Base-by-base conservation (phyloP, 352 stramenopile genomes). In the Globisporangium cederbergense region DNA sequence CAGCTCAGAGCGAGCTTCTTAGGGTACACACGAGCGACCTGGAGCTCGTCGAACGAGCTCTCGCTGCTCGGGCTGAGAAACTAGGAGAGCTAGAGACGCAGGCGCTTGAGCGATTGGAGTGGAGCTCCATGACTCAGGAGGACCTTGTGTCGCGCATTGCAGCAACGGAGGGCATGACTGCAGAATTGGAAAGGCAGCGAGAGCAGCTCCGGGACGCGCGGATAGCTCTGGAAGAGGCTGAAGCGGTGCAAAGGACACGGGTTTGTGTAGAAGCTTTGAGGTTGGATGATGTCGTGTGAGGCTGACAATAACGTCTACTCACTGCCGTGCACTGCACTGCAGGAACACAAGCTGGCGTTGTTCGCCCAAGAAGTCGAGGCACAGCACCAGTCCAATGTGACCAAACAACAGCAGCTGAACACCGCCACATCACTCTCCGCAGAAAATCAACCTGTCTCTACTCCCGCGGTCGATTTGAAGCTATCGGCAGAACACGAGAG, bases 291-390 rank as follows among this genome's bases (percentile, higher is more conserved):
- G 36, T 42, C 36, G 10, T 14, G 36, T 42, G 10, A 42, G 36
- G 57, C 53, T 45, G 30, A 22, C 34, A 16, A n/a, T 11, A 5
- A 59, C 22, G 1, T 16, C 32, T 10, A 14, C 18, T 10, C 42
- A 47, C 16, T 22, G 14, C 18, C 4, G 42, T 20, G 36, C 10
- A 42, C 36, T 42, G 36, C 36, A 9, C 20, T 34, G 9, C 43
- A 76, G 66, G 66, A 76, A 43, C 42, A 42, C 11, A 72, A 59
- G 10, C 53, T 76, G 25, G 16, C 30, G 11, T 6, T 72, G 7
- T 74, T 78, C 54, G 72, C 64, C 0, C 50, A 67, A 2, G 72
- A 78, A 20, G 72, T 78, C 18, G 72, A 78, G 38, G 30, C 45
- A 0, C 69, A 78, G 58, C 66, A 74, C 59, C 68, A 70, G 55